A percentile compares a stretch with the other conserved stretches of the same genome.
Evolutionary conservation across 352 stramenopile genomes (phyloP).

Genomic region (Achlya hypogyna): DNA sequence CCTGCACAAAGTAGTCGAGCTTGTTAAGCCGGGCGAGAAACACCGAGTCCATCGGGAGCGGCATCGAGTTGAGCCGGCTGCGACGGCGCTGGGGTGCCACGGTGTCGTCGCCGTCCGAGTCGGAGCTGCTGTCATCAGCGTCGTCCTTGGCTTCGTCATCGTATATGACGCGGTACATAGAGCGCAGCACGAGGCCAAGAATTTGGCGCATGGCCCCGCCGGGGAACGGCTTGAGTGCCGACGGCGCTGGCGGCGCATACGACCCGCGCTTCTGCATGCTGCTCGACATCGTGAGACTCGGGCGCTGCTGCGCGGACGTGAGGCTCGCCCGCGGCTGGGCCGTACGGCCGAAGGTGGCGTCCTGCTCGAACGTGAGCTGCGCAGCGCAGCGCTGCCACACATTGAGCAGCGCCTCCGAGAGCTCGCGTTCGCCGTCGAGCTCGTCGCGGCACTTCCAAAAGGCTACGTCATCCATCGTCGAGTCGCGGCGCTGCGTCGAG

Average conservation of each 20-base stretch:
- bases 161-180: constrained; percentile 55
- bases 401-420: constrained; percentile 61
- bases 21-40: constrained; percentile 75
- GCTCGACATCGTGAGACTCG: not conserved
- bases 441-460: constrained; percentile 74
- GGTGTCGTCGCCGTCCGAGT: not conserved
- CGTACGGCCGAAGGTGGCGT: constrained; percentile 64
- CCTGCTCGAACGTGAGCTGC: constrained; percentile 56
- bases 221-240: constrained; percentile 43
- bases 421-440: constrained; percentile 63
- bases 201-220: constrained; percentile 77
- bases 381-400: constrained; percentile 77
- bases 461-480: constrained; percentile 1
- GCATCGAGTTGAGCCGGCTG: constrained; percentile 16
- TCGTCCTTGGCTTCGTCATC: constrained; percentile 22
- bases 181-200: constrained; percentile 58
- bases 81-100: not conserved
- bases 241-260: constrained; percentile 18
- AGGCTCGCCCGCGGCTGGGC: constrained; percentile 24
- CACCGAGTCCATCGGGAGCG: constrained; percentile 21
- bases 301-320: not conserved
- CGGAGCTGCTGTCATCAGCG: not conserved
- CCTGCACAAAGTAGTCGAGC: constrained; percentile 78
- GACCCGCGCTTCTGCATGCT: constrained; percentile 13
- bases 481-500: constrained; percentile 37